Evolutionary conservation across 164 flowering plant species (phyloP).

Genomic region (Vitis amurensis): DNA sequence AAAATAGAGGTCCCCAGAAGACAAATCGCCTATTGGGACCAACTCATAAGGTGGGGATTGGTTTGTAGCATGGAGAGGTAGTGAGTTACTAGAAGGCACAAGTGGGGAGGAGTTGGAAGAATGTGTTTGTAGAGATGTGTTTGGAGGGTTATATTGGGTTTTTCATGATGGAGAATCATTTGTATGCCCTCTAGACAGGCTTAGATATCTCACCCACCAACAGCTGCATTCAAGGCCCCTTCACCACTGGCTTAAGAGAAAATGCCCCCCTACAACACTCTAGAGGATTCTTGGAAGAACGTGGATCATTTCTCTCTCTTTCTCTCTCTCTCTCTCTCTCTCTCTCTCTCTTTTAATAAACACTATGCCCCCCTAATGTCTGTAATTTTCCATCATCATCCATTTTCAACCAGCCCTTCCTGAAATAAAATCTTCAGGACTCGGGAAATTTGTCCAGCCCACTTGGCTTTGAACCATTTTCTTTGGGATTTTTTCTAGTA

Average conservation of each 20-base stretch:
- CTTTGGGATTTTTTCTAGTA: no score
- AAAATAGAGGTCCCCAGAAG: slow-evolving; percentile 14
- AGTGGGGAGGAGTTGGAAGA: no score
- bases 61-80: not conserved
- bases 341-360: no score
- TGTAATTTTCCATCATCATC: no score
- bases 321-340: no score
- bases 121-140: not conserved
- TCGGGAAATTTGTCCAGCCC: no score
- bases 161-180: not conserved
- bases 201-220: not conserved
- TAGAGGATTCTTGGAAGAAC: not conserved
- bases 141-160: not conserved
- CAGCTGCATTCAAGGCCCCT: not conserved
- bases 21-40: not conserved
- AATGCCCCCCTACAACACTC: no score
- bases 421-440: no score
- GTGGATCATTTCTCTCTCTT: not conserved
- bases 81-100: slow-evolving; percentile 3
- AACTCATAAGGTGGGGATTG: not conserved
- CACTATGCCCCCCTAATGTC: no score
- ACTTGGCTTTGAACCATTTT: no score
- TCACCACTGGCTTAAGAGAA: no score
- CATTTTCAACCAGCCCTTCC: no score
- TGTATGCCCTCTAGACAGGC: not conserved